Evolutionary conservation across 306 rosid species (phyloP).

Genomic region (Trichosanthes truncata): DNA sequence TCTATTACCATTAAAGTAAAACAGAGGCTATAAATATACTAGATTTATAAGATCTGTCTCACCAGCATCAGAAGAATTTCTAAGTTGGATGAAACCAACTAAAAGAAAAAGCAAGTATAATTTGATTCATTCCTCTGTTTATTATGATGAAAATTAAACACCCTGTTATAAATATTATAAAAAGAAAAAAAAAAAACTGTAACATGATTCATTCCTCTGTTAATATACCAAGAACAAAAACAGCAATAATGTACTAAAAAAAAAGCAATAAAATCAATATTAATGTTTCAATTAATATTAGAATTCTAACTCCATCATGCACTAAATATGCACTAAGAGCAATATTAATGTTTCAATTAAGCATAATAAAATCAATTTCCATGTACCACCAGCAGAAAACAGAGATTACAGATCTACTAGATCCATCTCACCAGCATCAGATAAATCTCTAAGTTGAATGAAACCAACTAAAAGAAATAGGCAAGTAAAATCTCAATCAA

Average conservation of each 20-base stretch:
- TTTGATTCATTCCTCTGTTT: not conserved
- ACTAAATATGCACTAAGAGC: not conserved
- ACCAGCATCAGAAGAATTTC: not conserved
- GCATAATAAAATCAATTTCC: not conserved
- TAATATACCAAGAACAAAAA: not conserved
- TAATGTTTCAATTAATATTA: too few relatives aligned
- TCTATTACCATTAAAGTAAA: not conserved
- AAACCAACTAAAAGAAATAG: not conserved
- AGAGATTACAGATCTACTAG: not conserved
- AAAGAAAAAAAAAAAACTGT: not conserved
- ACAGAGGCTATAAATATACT: not conserved
- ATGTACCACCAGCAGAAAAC: not conserved
- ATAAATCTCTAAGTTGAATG: not conserved
- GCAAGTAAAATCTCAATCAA: not conserved
- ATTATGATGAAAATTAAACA: not conserved
- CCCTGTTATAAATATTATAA: not conserved
- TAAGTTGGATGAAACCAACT: not conserved
- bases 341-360: not conserved
- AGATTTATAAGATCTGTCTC: slow-evolving; percentile 9
- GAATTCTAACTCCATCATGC: not conserved
- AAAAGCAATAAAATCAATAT: too few relatives aligned
- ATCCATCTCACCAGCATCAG: not conserved
- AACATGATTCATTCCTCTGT: not conserved
- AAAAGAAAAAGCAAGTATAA: not conserved
- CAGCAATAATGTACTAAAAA: not conserved